Evolutionary conservation across 2,329 filamentous ascomycete species (phyloP).

Genomic region (Aspergillus sp.): DNA sequence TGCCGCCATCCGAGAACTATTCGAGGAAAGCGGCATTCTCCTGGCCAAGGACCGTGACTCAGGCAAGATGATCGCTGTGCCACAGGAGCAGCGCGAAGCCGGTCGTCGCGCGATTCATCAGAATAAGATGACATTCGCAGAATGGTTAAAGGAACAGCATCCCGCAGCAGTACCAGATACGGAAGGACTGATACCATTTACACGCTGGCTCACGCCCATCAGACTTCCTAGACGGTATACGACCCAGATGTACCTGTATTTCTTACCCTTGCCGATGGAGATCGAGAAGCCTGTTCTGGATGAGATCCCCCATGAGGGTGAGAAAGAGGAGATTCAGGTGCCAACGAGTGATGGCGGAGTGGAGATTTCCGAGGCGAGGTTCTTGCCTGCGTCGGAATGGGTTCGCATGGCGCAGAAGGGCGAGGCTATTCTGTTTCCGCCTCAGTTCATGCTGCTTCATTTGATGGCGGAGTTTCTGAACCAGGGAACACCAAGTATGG

Average conservation of each 20-base stretch:
- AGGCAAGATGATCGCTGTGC: conserved; percentile 61
- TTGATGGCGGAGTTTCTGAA: conserved; percentile 54
- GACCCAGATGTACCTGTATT: conserved; percentile 96
- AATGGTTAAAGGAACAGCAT: conserved; percentile 58
- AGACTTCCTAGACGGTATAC: conserved; percentile 76
- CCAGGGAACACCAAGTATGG: conserved; percentile 28
- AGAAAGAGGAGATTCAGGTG: conserved; percentile 62
- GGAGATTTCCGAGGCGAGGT: conserved; percentile 74
- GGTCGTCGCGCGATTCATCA: conserved; percentile 70
- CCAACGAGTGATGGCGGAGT: conserved; percentile 71
- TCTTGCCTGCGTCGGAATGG: conserved; percentile 71
- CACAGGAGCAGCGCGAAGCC: conserved; percentile 60
- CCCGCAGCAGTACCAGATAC: conserved; percentile 55
- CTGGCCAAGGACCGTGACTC: conserved; percentile 57
- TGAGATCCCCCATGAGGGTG: conserved; percentile 41
- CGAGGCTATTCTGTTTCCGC: conserved; percentile 83
- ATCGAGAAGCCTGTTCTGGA: conserved; percentile 32
- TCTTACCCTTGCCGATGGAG: conserved; percentile 64
- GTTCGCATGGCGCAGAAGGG: conserved; percentile 62
- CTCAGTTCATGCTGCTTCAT: conserved; percentile 68
- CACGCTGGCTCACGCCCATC: conserved; percentile 83
- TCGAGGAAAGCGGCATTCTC: conserved; percentile 91
- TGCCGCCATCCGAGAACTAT: conserved; percentile 85
- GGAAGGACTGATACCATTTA: conserved; percentile 73
- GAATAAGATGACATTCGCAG: conserved; percentile 64